phyloP scores from a whole-genome alignment of 1,139 yeast species.

The Zhuliangozyma blackwelliae region DNA sequence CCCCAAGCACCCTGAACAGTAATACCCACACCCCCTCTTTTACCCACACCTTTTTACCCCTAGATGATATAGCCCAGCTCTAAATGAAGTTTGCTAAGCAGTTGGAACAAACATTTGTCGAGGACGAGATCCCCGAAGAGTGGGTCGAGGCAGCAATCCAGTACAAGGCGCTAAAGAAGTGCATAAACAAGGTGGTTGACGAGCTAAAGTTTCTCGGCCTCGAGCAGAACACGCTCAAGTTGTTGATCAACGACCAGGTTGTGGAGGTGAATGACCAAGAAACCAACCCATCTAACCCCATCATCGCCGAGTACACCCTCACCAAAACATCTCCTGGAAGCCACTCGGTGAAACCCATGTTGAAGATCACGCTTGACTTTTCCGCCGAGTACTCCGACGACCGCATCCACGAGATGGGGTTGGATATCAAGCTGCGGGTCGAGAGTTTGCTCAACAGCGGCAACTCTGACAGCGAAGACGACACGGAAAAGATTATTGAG shows the following conservation, averaged over 20 bases:
- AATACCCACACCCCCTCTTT: too few relatives aligned
- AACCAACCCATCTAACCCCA: conserved; percentile 35
- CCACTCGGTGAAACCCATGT: conserved; percentile 29
- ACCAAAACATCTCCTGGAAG: conserved; percentile 22
- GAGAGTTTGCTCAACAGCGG: conserved; percentile 23
- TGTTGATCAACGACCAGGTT: conserved; percentile 28
- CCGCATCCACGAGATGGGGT: conserved; percentile 31
- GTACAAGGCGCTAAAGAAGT: conserved; percentile 65
- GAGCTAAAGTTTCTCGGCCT: conserved; percentile 56
- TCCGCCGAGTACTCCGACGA: conserved; percentile 30
- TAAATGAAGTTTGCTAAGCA: conserved; percentile 72
- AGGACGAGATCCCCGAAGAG: conserved; percentile 60
- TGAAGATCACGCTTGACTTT: conserved; percentile 37
- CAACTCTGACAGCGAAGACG: conserved; percentile 8
- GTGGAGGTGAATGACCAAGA: conserved; percentile 31
- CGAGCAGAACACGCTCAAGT: conserved; percentile 43
- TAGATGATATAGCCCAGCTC: too few relatives aligned
- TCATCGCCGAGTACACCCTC: conserved; percentile 40
- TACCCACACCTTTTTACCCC: too few relatives aligned
- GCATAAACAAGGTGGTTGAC: conserved; percentile 56
- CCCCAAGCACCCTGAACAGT: too few relatives aligned
- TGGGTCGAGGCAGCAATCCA: conserved; percentile 72
- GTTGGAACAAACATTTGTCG: conserved; percentile 57
- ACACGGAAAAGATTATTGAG: conserved; percentile 13
- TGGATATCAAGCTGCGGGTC: conserved; percentile 28